phyloP scores from a whole-genome alignment of 805 yeast species.

The Saccharomyces mikatae region DNA sequence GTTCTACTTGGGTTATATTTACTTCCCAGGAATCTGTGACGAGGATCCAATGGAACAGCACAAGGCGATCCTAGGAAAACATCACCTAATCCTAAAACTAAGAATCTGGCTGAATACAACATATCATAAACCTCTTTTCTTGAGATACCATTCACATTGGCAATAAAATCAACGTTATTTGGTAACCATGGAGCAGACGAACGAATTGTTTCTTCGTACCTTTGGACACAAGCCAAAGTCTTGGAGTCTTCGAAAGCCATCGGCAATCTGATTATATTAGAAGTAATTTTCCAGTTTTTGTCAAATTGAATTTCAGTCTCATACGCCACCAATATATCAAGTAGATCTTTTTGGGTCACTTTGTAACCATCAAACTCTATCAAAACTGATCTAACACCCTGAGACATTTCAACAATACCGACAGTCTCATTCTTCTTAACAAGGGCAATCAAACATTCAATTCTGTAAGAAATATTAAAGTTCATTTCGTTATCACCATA shows the following conservation, averaged over 20 bases:
- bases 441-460: slow-evolving; percentile 70
- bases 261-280: slow-evolving; percentile 77
- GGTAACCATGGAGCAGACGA: slow-evolving; percentile 96
- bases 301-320: slow-evolving; percentile 68
- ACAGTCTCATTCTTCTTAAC: slow-evolving; percentile 55
- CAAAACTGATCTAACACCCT: slow-evolving; percentile 91
- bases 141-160: slow-evolving; percentile 73
- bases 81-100: slow-evolving; percentile 93
- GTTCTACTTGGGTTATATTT: slow-evolving; percentile 96
- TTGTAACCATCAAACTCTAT: slow-evolving; percentile 67
- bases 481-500: slow-evolving; percentile 88
- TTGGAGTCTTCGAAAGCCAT: slow-evolving; percentile 93
- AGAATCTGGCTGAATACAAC: slow-evolving; percentile 81
- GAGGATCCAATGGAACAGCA: slow-evolving; percentile 95
- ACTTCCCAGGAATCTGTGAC: slow-evolving; percentile 85
- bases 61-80: slow-evolving; percentile 97
- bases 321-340: slow-evolving; percentile 59
- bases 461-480: slow-evolving; percentile 75
- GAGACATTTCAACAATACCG: slow-evolving; percentile 93
- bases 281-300: slow-evolving; percentile 77
- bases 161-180: slow-evolving; percentile 91
- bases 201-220: slow-evolving; percentile 91
- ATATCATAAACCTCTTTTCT: slow-evolving; percentile 72
- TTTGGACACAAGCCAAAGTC: slow-evolving; percentile 79
- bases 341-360: slow-evolving; percentile 52